Percentiles rank a stretch among this genome's conserved stretches.
These are phyloP conservation scores for Floccularia luteovirens DNA, from an alignment of 768 basidiomycete species.

Conservation along the genomic window DNA sequence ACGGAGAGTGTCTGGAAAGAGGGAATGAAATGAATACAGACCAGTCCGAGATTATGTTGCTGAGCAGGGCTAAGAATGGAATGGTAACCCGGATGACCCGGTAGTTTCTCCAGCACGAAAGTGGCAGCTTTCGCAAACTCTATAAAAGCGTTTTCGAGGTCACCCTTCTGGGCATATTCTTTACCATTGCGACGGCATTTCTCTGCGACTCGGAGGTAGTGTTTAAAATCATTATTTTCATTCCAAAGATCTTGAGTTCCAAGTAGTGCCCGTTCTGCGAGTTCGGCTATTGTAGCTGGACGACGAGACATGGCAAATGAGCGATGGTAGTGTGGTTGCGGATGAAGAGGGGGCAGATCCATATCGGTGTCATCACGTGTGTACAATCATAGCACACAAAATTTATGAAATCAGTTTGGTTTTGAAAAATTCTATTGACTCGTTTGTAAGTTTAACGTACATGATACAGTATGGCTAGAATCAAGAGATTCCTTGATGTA, in stretches of 20 bases:
- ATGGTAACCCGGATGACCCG: conserved; percentile 50
- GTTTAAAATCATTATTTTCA: conserved; percentile 39
- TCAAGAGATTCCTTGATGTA: too few species aligned
- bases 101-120: conserved; percentile 57
- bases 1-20: too few species aligned
- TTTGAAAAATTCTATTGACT: too few species aligned
- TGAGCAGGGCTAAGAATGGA: conserved; percentile 1
- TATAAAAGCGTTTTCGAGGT: conserved; percentile 53
- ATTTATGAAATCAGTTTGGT: too few species aligned
- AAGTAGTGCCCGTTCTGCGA: conserved; percentile 33
- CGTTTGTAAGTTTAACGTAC: too few species aligned
- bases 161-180: conserved; percentile 26
- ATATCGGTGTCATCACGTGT: too few species aligned
- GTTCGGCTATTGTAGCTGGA: conserved; percentile 45
- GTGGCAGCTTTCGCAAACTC: conserved; percentile 57
- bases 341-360: too few species aligned
- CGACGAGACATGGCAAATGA: conserved; percentile 10
- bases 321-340: too few species aligned
- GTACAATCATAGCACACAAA: too few species aligned
- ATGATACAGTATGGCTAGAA: too few species aligned
- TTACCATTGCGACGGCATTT: conserved; percentile 37
- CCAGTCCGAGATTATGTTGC: not conserved
- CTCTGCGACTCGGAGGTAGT: conserved; percentile 51
- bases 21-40: not conserved
- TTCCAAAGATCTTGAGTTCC: conserved; percentile 36